Conservation (phyloP, 2,329 filamentous ascomycete genomes). For the Trichoderma aggressivum region DNA sequence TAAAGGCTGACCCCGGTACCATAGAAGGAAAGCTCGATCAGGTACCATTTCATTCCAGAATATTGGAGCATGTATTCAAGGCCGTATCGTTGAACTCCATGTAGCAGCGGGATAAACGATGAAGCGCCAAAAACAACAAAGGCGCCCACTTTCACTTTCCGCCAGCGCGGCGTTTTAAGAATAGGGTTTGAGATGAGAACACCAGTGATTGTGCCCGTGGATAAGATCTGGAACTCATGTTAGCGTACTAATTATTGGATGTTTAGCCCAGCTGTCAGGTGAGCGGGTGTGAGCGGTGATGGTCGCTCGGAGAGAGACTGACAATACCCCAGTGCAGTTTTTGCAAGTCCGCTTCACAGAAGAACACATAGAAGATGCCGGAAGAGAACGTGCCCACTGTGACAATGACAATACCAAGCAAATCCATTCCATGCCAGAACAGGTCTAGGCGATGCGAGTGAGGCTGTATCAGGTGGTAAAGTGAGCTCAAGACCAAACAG, state of each 20-base stretch:
- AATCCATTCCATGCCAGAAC: constrained; percentile 7
- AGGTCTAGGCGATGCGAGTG: neutral
- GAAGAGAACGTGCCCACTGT: constrained; percentile 5
- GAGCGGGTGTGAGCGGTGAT: neutral
- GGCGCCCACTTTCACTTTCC: constrained; percentile 6
- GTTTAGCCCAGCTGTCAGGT: neutral
- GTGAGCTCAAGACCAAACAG: neutral
- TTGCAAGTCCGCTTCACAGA: neutral
- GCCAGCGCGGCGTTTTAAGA: neutral
- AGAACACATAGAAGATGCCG: constrained; percentile 7
- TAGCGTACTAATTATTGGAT: neutral
- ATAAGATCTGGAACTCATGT: neutral
- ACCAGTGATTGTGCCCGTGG: neutral
- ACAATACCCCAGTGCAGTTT: constrained; percentile 6
- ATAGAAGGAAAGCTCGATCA: neutral
- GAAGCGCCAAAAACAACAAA: constrained; percentile 8
- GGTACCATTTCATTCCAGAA: constrained; percentile 6
- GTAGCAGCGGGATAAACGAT: neutral
- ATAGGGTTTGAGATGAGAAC: neutral
- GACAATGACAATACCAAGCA: constrained; percentile 3
- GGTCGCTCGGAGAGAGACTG: neutral
- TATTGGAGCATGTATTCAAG: constrained; percentile 6
- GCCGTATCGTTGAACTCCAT: constrained; percentile 8
- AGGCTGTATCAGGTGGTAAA: constrained; percentile 7
- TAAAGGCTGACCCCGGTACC: neutral